A percentile compares a stretch with the other conserved stretches of the same genome.
Conservation (phyloP, 2,329 filamentous ascomycete species). For the Trichoderma cornu-damae region DNA sequence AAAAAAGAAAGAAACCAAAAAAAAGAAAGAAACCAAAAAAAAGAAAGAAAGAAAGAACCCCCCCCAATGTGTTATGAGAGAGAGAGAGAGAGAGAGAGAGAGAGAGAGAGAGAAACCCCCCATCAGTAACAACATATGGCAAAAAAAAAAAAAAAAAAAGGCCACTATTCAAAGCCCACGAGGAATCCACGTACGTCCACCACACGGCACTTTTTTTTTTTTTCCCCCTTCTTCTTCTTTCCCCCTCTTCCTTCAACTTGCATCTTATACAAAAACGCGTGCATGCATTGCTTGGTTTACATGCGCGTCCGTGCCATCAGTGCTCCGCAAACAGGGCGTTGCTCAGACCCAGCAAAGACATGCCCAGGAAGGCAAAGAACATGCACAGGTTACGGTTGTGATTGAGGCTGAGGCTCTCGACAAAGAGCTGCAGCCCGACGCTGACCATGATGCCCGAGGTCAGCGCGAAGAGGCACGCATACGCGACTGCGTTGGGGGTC, state of each 20-base stretch:
- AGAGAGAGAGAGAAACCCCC: neutral
- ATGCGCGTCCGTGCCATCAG: constrained; percentile 23
- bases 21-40: too few relatives aligned
- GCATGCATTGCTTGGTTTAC: too few relatives aligned
- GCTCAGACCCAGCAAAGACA: constrained; percentile 80
- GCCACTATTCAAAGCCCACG: neutral
- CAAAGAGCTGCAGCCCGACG: constrained; percentile 83
- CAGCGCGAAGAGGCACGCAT: constrained; percentile 78
- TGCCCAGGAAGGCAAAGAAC: constrained; percentile 75
- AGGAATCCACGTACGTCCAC: neutral
- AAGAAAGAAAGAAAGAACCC: too few relatives aligned
- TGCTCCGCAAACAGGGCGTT: constrained; percentile 69
- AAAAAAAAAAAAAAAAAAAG: neutral
- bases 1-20: too few relatives aligned
- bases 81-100: neutral
- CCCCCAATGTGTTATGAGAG: neutral
- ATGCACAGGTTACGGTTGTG: constrained; percentile 75
- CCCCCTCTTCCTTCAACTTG: too few relatives aligned
- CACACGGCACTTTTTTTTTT: neutral
- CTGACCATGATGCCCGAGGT: constrained; percentile 95
- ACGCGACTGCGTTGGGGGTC: constrained; percentile 52
- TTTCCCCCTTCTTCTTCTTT: too few relatives aligned
- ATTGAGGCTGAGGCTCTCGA: constrained; percentile 76
- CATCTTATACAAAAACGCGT: neutral
- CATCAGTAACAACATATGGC: neutral